These are phyloP conservation scores for Zostera marina DNA, from an alignment of 116 monocot genomes.

Conservation along the genomic window DNA sequence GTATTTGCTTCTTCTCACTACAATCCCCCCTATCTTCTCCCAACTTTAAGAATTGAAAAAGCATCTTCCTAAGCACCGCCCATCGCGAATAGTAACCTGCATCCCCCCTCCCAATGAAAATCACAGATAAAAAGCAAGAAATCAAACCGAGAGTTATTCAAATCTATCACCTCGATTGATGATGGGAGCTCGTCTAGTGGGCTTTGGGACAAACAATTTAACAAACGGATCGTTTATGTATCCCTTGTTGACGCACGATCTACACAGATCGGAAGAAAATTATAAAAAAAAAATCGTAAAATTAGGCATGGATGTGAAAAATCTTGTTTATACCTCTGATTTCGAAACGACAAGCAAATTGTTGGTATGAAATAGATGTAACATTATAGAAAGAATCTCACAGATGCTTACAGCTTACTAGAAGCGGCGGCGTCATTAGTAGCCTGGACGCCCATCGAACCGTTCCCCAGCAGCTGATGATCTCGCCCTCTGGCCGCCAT, in stretches of 20 bases:
- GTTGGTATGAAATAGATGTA: neutral
- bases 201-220: conserved; percentile 69
- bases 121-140: neutral
- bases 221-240: conserved; percentile 94
- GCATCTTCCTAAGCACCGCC: conserved; percentile 75
- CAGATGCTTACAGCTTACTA: conserved; percentile 65
- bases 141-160: neutral
- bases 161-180: conserved; percentile 62
- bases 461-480: conserved; percentile 36
- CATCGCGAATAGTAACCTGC: conserved; percentile 84
- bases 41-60: conserved; percentile 57
- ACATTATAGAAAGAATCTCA: too few species aligned
- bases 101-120: neutral
- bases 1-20: conserved; percentile 53
- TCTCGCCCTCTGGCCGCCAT: conserved; percentile 15
- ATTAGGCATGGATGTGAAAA: neutral
- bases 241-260: conserved; percentile 87
- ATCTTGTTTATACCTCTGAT: neutral
- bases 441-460: conserved; percentile 72
- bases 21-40: conserved; percentile 8
- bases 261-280: conserved; percentile 7
- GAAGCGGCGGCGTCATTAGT: conserved; percentile 96
- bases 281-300: neutral
- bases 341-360: neutral
- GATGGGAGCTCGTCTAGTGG: conserved; percentile 75